Percentiles rank a stretch among this genome's conserved stretches.
Conservation (phyloP, 352 stramenopile species). For the Phytopythium helicoides region DNA sequence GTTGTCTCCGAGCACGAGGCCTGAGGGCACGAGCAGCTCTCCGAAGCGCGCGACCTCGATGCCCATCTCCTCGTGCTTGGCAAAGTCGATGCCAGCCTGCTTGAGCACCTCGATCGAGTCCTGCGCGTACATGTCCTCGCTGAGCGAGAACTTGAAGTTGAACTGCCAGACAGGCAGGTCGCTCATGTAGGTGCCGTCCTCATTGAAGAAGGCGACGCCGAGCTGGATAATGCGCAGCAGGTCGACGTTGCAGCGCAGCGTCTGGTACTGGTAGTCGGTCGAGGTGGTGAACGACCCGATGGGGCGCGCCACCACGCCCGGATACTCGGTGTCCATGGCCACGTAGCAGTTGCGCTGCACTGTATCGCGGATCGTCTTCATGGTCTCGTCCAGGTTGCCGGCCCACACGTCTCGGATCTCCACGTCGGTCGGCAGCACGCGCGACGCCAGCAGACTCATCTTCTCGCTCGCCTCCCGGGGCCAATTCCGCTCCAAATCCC, state of each 20-base stretch:
- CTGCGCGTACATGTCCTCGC: conserved; percentile 99
- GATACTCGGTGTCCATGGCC: conserved; percentile 99
- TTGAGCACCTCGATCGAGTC: conserved; percentile 99
- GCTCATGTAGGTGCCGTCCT: conserved; percentile 93
- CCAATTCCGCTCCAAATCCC: background rate
- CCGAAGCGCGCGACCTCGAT: conserved; percentile 98
- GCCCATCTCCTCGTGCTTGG: conserved; percentile 93
- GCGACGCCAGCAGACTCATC: conserved; percentile 32
- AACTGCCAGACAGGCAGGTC: conserved; percentile 99
- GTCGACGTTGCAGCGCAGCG: conserved; percentile 98
- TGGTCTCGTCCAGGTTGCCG: conserved; percentile 92
- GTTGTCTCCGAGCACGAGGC: conserved; percentile 97
- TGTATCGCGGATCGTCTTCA: conserved; percentile 95
- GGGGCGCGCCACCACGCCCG: conserved; percentile 96
- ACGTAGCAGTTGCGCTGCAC: conserved; percentile 97
- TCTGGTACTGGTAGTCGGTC: conserved; percentile 98
- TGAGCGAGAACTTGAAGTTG: conserved; percentile 99
- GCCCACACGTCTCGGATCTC: conserved; percentile 96
- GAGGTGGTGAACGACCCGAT: conserved; percentile 95
- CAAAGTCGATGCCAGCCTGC: conserved; percentile 97
- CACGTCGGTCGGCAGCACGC: conserved; percentile 68
- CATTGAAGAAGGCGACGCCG: conserved; percentile 96
- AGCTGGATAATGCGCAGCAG: conserved; percentile 99
- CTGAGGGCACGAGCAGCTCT: conserved; percentile 97
- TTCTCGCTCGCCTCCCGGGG: background rate